Evolutionary conservation across 805 yeast genomes (phyloP).

Genomic region (Spencermartinsiella europaea): DNA sequence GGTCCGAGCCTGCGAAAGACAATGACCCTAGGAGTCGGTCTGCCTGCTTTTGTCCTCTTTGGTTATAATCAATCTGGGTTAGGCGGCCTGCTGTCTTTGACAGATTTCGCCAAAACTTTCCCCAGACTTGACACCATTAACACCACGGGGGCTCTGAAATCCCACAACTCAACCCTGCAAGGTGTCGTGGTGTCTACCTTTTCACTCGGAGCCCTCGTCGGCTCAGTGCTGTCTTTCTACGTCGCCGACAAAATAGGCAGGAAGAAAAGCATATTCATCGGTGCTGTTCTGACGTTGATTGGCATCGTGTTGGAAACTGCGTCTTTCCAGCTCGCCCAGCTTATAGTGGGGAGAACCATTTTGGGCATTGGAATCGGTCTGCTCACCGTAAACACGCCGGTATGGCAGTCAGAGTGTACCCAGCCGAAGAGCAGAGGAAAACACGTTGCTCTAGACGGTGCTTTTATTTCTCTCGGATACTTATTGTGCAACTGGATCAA

Average conservation of each 20-base stretch:
- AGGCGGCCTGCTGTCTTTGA: constrained; percentile 62
- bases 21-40: background rate
- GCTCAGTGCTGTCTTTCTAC: constrained; percentile 4
- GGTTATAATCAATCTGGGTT: constrained; percentile 76
- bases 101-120: constrained; percentile 39
- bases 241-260: constrained; percentile 14
- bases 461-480: constrained; percentile 24
- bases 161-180: constrained; percentile 21
- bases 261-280: background rate
- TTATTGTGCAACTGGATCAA: constrained; percentile 28
- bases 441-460: constrained; percentile 14
- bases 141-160: constrained; percentile 15
- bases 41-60: constrained; percentile 40
- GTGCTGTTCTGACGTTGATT: constrained; percentile 4
- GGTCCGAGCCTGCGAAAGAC: background rate
- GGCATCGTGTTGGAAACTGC: constrained; percentile 33
- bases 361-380: constrained; percentile 74
- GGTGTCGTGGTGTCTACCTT: constrained; percentile 7
- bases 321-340: constrained; percentile 17
- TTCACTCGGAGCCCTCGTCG: constrained; percentile 10
- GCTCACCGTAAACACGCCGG: constrained; percentile 71
- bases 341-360: constrained; percentile 56
- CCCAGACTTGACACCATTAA: constrained; percentile 19
- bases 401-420: constrained; percentile 74
- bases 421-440: constrained; percentile 61